Percentiles rank a stretch among this genome's conserved stretches.
Evolutionary conservation across 1,284 basidiomycete species (phyloP).

Genomic region (Amylostereum chailletii): DNA sequence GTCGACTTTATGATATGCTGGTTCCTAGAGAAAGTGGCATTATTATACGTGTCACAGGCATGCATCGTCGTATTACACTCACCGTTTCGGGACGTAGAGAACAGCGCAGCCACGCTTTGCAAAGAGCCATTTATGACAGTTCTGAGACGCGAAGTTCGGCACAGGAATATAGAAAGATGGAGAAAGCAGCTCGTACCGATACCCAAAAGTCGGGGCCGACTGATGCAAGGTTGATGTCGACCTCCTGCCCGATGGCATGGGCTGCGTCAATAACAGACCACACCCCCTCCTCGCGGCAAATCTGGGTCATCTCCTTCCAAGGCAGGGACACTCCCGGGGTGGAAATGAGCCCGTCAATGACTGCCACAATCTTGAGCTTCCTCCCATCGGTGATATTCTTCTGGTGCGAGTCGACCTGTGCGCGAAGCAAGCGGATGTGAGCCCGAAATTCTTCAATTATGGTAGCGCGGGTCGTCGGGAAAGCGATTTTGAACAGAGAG

Average conservation of each 20-base stretch:
- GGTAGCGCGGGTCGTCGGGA: conserved; percentile 56
- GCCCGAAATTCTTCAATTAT: conserved; percentile 51
- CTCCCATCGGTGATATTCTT: conserved; percentile 13
- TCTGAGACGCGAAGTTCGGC: conserved; percentile 27
- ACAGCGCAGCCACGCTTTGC: conserved; percentile 66
- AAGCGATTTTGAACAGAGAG: conserved; percentile 42
- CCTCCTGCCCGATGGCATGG: conserved; percentile 45
- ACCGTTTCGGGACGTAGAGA: conserved; percentile 75
- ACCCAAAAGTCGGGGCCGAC: conserved; percentile 74
- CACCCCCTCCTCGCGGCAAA: conserved; percentile 63
- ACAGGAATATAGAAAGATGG: neutral
- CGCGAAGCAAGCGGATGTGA: conserved; percentile 23
- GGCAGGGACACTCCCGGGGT: conserved; percentile 69
- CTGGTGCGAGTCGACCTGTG: conserved; percentile 12
- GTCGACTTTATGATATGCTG: conserved; percentile 70
- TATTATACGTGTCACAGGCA: too few species aligned
- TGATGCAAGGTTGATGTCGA: conserved; percentile 49
- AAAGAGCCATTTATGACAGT: conserved; percentile 82
- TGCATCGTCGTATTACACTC: conserved; percentile 8
- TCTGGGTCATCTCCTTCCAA: conserved; percentile 68
- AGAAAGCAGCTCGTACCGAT: conserved; percentile 37
- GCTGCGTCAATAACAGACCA: conserved; percentile 78
- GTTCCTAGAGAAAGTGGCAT: conserved; percentile 38
- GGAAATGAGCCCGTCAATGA: conserved; percentile 71
- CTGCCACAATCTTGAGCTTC: conserved; percentile 48